Evolutionary conservation across 1,139 yeast species (phyloP).

Genomic region (Pichia sp.): DNA sequence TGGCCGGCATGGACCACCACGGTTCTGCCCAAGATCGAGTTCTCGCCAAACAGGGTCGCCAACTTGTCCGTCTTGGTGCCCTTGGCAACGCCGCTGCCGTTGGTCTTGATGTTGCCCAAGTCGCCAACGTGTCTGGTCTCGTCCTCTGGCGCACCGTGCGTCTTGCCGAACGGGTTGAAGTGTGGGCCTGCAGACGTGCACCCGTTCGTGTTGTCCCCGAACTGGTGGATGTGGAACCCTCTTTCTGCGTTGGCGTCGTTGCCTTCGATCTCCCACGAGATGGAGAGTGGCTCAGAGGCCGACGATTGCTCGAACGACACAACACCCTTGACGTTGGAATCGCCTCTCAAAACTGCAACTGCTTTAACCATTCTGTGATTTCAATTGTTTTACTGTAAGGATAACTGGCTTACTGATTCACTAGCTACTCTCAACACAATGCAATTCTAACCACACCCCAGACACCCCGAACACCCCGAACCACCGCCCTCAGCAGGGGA

Average conservation of each 20-base stretch:
- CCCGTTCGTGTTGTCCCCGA: conserved; percentile 98
- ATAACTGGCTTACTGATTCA: too few relatives aligned
- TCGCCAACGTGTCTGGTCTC: conserved; percentile 95
- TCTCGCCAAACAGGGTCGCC: conserved; percentile 76
- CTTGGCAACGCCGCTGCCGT: conserved; percentile 81
- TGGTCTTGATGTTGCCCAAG: conserved; percentile 89
- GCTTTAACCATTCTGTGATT: conserved; percentile 20
- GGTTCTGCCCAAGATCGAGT: conserved; percentile 90
- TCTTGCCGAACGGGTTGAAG: conserved; percentile 88
- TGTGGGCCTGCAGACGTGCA: conserved; percentile 99
- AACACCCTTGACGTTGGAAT: conserved; percentile 78
- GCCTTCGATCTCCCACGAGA: conserved; percentile 84
- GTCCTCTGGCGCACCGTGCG: conserved; percentile 94
- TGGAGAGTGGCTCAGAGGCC: conserved; percentile 77
- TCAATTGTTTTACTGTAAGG: not conserved
- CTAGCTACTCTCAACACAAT: too few relatives aligned
- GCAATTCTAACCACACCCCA: not conserved
- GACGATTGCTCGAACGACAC: conserved; percentile 80
- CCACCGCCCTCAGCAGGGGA: not conserved
- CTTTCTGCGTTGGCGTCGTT: conserved; percentile 82
- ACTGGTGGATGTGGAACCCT: conserved; percentile 97
- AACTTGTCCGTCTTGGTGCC: conserved; percentile 76
- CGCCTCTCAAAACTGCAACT: conserved; percentile 97
- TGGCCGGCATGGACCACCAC: conserved; percentile 93
- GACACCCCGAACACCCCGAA: not conserved